These are phyloP conservation scores for Diplosphaera chodatii DNA, from an alignment of 139 green algal species.

Conservation along the genomic window DNA sequence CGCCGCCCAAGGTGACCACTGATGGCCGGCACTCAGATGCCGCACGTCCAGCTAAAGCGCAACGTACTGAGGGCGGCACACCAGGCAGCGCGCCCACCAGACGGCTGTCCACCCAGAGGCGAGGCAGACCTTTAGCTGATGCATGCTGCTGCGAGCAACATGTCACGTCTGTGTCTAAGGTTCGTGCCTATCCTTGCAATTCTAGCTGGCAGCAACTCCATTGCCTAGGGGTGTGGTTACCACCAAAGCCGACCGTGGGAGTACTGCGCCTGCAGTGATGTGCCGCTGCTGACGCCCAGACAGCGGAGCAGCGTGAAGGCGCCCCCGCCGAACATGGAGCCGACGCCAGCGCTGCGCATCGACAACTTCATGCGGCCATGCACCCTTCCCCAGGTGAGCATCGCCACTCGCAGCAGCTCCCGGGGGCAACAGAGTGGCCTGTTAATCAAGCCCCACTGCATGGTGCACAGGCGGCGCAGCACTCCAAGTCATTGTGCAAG, in stretches of 20 bases:
- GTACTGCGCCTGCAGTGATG: neutral
- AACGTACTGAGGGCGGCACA: neutral
- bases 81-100: neutral
- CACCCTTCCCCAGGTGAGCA: constrained; percentile 41
- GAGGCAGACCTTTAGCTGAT: no score
- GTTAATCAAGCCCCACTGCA: no score
- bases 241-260: no score
- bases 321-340: constrained; percentile 5
- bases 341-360: constrained; percentile 53
- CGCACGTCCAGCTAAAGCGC: neutral
- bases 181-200: no score
- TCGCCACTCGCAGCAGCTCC: neutral
- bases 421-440: no score
- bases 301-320: neutral
- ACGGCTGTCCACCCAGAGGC: neutral
- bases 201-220: no score
- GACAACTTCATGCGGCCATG: constrained; percentile 76
- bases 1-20: neutral
- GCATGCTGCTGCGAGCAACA: no score
- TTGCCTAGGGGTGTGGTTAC: no score
- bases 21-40: neutral
- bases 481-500: no score
- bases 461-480: no score
- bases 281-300: neutral
- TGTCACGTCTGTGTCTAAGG: no score